Percentiles rank a stretch among this genome's conserved stretches.
These are phyloP conservation scores for Rhizophagus sp. DNA, from an alignment of 192 early-diverging fungal genomes.

Conservation along the genomic window DNA sequence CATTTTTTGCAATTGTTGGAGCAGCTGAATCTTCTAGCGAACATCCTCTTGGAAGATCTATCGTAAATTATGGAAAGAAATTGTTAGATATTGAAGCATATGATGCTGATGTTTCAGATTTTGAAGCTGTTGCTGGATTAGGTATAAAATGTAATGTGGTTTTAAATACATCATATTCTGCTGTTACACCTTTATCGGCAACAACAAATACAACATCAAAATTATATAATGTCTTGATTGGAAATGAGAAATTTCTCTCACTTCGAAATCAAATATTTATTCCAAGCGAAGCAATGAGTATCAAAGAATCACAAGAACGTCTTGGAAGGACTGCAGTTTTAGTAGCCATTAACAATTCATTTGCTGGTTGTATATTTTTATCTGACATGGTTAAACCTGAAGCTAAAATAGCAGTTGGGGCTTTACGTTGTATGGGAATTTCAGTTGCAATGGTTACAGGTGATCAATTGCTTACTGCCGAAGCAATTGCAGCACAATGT, in stretches of 20 bases:
- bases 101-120: constrained; percentile 53
- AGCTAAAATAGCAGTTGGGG: constrained; percentile 65
- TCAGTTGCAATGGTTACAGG: constrained; percentile 91
- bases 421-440: constrained; percentile 74
- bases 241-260: constrained; percentile 70
- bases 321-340: constrained; percentile 80
- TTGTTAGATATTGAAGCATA: constrained; percentile 40
- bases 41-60: constrained; percentile 87
- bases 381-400: constrained; percentile 85
- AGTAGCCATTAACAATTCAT: constrained; percentile 63
- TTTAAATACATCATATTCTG: constrained; percentile 16
- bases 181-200: background rate
- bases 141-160: constrained; percentile 67
- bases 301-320: constrained; percentile 57
- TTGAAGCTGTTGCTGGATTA: constrained; percentile 68
- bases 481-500: constrained; percentile 76
- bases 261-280: constrained; percentile 46
- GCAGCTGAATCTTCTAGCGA: constrained; percentile 83
- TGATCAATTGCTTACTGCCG: constrained; percentile 84
- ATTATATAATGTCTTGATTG: constrained; percentile 61
- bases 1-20: constrained; percentile 66
- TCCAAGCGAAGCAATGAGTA: constrained; percentile 37
- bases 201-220: constrained; percentile 21
- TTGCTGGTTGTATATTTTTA: constrained; percentile 75
- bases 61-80: constrained; percentile 60